Evolutionary conservation across 139 green algal genomes (phyloP).

Genomic region (Closterium sp.): DNA sequence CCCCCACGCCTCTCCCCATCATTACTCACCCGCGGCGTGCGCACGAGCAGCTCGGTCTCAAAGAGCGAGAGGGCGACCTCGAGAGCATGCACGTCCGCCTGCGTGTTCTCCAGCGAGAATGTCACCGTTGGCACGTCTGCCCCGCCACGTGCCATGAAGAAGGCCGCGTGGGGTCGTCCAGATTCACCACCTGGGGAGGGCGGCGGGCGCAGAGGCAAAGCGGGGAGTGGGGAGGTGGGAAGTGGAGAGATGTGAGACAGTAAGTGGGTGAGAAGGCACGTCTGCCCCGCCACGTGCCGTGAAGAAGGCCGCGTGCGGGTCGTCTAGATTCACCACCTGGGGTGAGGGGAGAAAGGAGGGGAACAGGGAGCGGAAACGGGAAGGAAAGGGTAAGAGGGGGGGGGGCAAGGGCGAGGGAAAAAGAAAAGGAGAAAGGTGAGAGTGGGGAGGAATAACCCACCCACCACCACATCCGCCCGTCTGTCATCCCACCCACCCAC

Average conservation of each 20-base stretch:
- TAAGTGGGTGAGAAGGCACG: conserved; percentile 57
- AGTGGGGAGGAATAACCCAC: not conserved
- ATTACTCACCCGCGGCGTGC: conserved; percentile 21
- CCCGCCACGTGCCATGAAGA: conserved; percentile 52
- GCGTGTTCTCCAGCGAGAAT: conserved; percentile 54
- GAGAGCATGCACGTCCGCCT: conserved; percentile 68
- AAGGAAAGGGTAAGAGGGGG: not conserved
- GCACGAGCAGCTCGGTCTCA: conserved; percentile 37
- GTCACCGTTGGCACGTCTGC: conserved; percentile 53
- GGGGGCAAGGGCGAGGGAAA: not conserved
- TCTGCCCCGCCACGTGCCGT: conserved; percentile 39
- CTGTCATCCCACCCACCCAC: not conserved
- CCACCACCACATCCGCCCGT: not conserved
- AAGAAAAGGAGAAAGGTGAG: not conserved
- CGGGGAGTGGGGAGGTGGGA: not conserved
- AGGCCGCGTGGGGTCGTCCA: conserved; percentile 68
- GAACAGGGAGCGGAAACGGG: not conserved
- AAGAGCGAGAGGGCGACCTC: conserved; percentile 32
- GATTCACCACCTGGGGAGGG: conserved; percentile 69
- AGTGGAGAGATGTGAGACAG: conserved; percentile 33
- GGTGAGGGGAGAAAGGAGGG: not conserved
- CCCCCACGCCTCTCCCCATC: not conserved
- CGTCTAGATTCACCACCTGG: conserved; percentile 82
- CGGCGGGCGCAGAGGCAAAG: not conserved
- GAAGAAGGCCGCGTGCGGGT: conserved; percentile 58